phyloP scores from a whole-genome alignment of 163 green algal genomes.

The Scenedesmus sp. region DNA sequence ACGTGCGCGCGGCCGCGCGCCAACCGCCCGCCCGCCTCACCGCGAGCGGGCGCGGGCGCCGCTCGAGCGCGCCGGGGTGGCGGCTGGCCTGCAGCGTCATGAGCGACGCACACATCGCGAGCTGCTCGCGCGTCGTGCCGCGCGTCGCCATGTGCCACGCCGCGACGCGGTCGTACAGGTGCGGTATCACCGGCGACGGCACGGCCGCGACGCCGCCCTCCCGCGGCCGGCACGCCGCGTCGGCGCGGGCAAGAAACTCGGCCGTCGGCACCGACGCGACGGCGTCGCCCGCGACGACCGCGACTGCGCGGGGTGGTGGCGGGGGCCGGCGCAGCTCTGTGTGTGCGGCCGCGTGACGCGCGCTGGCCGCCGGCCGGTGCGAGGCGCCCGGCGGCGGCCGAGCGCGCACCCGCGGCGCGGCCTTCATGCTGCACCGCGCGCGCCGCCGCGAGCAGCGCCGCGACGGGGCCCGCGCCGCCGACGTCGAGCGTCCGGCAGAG shows the following conservation, averaged over 20 bases:
- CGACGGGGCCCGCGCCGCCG: slow-evolving; percentile 33
- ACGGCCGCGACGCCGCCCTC: background rate
- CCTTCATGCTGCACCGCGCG: background rate
- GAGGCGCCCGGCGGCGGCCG: too few relatives aligned
- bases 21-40: background rate
- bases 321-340: too few relatives aligned
- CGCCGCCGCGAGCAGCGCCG: slow-evolving; percentile 9
- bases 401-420: too few relatives aligned
- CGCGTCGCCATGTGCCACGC: slow-evolving; percentile 45
- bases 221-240: background rate
- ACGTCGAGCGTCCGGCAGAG: slow-evolving; percentile 35
- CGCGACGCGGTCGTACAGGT: slow-evolving; percentile 45
- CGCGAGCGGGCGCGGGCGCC: slow-evolving; percentile 17
- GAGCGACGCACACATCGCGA: slow-evolving; percentile 41
- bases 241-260: slow-evolving; percentile 36
- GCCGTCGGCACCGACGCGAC: slow-evolving; percentile 10
- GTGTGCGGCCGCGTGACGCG: too few relatives aligned
- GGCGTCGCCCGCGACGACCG: slow-evolving; percentile 3
- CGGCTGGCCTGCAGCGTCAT: slow-evolving; percentile 44
- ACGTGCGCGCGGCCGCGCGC: background rate
- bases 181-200: slow-evolving; percentile 39
- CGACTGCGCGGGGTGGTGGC: background rate
- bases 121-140: slow-evolving; percentile 36
- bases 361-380: too few relatives aligned
- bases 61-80: slow-evolving; percentile 34